phyloP scores from a whole-genome alignment of 345 rosid species.

The Populus ilicifolia region DNA sequence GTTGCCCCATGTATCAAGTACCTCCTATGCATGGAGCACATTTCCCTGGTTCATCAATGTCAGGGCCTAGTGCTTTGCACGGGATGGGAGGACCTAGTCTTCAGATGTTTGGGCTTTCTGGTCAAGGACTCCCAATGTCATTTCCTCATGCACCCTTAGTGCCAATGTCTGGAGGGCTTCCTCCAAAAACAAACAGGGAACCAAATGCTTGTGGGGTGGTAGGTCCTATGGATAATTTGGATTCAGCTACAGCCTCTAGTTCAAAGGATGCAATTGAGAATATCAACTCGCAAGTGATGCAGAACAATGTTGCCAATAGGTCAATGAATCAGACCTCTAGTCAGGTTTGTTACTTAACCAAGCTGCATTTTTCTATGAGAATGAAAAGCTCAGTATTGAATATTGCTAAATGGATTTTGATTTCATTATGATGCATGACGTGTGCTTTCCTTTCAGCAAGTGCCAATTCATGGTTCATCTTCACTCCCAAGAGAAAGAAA shows the following conservation, averaged over 20 bases:
- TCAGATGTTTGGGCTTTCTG: constrained; percentile 40
- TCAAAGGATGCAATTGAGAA: constrained; percentile 44
- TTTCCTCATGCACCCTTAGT: constrained; percentile 35
- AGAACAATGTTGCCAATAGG: constrained; percentile 31
- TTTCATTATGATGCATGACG: not conserved
- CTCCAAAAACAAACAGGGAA: constrained; percentile 36
- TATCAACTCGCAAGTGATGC: constrained; percentile 31
- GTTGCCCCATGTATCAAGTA: constrained; percentile 42
- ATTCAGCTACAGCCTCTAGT: constrained; percentile 30
- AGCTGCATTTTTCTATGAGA: not conserved
- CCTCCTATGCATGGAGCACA: constrained; percentile 51
- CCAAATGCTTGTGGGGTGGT: constrained; percentile 23
- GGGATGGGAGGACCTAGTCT: constrained; percentile 42
- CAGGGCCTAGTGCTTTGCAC: constrained; percentile 30
- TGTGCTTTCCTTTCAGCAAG: not conserved
- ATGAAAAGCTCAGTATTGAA: not conserved
- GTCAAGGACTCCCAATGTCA: constrained; percentile 46
- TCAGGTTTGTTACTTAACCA: constrained; percentile 36
- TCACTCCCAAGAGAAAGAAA: not conserved
- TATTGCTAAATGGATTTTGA: not conserved
- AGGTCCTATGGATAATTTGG: constrained; percentile 33
- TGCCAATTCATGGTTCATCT: not conserved
- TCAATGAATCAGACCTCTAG: constrained; percentile 31
- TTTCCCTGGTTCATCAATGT: constrained; percentile 40
- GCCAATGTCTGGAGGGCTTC: constrained; percentile 38